Evolutionary conservation across 1,284 basidiomycete species (phyloP), one percentile per base, ranked within the genome.

Genomic region (Puccinia brachypodii): DNA sequence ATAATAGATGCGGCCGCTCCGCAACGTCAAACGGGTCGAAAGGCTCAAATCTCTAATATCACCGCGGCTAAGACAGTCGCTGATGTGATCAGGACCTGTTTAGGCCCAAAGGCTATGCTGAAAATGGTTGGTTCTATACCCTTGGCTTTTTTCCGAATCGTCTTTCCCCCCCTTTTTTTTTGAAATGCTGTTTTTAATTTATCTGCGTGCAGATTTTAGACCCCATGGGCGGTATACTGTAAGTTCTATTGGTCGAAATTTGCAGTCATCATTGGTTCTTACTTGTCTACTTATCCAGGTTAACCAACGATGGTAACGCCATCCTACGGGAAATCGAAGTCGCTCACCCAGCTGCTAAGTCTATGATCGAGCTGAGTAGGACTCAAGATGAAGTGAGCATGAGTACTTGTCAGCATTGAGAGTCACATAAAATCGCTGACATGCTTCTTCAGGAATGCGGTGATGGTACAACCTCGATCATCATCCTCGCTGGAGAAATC

Each of bases 11-110:
- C 79, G 8, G 71, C 95, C 82, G 94, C 92, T 84, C 95, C 95
- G 56, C 94, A 97, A 88, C 90, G 95, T 86, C 94, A 96, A 87
- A 92, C 92, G 71, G 96, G 96, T 78, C 90, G 96, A 85, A 98
- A 98, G 89, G 96, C 96, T 2, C 95, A 98, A 89, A 92, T 94
- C 82, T 95, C 94, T 81, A 98, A 99, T 87, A 98, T 98, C 88
- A 95, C 93, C 1, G 95, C 96, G 22, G 96, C 95, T 66, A 99
- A 99, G 94, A 98, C 95, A 22, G 96, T 99, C 2, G 94, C 96
- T 84, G 96, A 98, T 89, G 95, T 99, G n/a, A 98, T 99, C 85
- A 88, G 96, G 83, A 98, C 96, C 84, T 99, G 96, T 90, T 88
- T 98, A 44, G 96, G 97, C 7, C 96, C 96, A 3, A 96, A 97